Conservation (phyloP, 73 alveolate species). For the Tetrahymena malaccensis region DNA sequence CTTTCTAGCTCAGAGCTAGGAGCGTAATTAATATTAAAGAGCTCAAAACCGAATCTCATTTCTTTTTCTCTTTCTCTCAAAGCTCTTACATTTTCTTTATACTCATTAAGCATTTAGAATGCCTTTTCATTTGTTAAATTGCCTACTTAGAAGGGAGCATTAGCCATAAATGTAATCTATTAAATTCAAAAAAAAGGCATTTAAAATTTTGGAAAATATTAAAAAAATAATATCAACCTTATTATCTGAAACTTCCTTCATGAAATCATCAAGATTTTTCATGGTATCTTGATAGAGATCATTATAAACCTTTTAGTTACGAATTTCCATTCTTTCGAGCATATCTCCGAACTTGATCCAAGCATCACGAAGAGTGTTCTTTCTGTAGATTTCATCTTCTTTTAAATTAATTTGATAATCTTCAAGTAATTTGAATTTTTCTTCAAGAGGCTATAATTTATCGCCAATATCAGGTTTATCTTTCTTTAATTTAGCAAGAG, state of each 20-base stretch:
- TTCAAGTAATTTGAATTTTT: conserved; percentile 60
- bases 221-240: conserved; percentile 12
- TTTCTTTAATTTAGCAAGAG: conserved; percentile 54
- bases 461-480: conserved; percentile 61
- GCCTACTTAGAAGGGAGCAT: conserved; percentile 78
- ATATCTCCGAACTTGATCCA: conserved; percentile 71
- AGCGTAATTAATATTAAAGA: conserved; percentile 60
- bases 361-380: conserved; percentile 35
- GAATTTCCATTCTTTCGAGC: conserved; percentile 54
- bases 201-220: not conserved
- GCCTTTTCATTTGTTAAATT: conserved; percentile 63
- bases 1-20: conserved; percentile 34
- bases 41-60: conserved; percentile 82
- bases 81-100: conserved; percentile 38
- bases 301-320: conserved; percentile 59
- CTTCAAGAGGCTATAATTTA: conserved; percentile 66
- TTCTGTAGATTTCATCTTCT: conserved; percentile 37
- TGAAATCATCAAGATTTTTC: conserved; percentile 70
- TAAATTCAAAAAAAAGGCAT: not conserved
- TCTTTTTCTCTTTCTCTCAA: conserved; percentile 71
- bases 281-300: conserved; percentile 66
- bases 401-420: conserved; percentile 14
- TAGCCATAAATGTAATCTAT: conserved; percentile 38
- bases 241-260: conserved; percentile 71
- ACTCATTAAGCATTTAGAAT: conserved; percentile 53